These are phyloP conservation scores for Triticum dicoccoides DNA, from an alignment of 176 grass and related monocot genomes.

Conservation along the genomic window DNA sequence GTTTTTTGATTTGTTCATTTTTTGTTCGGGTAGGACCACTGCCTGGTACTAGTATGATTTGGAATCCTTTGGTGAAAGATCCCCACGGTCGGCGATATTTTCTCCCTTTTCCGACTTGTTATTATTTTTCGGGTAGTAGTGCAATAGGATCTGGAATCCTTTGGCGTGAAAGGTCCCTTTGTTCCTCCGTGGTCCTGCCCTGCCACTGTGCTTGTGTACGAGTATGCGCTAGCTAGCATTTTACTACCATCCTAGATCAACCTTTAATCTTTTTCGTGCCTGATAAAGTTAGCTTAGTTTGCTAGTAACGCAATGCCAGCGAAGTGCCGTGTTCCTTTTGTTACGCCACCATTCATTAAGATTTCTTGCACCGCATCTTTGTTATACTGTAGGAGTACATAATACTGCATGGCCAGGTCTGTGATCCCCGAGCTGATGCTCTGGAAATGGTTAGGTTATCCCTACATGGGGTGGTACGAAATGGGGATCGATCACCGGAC, in stretches of 20 bases:
- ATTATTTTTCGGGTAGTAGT: neutral
- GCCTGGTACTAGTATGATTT: too few species aligned
- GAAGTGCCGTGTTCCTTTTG: neutral
- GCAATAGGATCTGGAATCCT: neutral
- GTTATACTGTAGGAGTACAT: too few species aligned
- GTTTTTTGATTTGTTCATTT: neutral
- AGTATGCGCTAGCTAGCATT: neutral
- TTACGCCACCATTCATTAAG: neutral
- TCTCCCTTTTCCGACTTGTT: neutral
- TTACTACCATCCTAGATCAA: neutral
- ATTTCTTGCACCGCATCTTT: too few species aligned
- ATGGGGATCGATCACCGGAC: neutral
- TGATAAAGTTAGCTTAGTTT: neutral
- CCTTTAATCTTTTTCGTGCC: neutral
- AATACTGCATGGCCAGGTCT: too few species aligned
- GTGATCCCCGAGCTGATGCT: too few species aligned
- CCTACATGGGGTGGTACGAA: too few species aligned
- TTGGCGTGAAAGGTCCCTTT: slow-evolving; percentile 13
- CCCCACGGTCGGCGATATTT: too few species aligned
- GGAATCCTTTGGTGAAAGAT: too few species aligned
- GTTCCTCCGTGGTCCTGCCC: slow-evolving; percentile 6
- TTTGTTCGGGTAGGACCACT: neutral
- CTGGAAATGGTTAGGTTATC: too few species aligned
- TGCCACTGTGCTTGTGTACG: neutral
- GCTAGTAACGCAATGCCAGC: neutral